Base-by-base conservation (phyloP, 192 early-diverging fungal species). In the Backusella circina region DNA sequence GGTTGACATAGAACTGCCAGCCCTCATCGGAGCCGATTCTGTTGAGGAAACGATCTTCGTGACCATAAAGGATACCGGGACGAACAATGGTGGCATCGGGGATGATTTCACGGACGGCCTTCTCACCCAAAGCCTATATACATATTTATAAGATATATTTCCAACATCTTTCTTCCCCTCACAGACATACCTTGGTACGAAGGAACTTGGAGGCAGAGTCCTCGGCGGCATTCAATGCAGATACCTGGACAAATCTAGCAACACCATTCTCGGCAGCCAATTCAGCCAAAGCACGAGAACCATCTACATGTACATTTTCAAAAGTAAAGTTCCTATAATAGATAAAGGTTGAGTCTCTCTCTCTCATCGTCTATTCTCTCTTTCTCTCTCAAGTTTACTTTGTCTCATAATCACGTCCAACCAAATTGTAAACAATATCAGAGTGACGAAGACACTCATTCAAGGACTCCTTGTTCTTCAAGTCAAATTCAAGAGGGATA, bases 11-110 rank as follows among this genome's bases (percentile, higher is more conserved):
- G 36, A 90, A 90, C 76, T 92, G 88, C 84, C 82, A 76, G 61
- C 80, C 37, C 47, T 81, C 81, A 73, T 76, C 83, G 85, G 85
- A 86, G 74, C 94, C 95, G 61, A 96, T 90, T 82, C 92, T 88
- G 86, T 95, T 96, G 83, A 94, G 91, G 86, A 99, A 95, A 72
- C 91, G 85, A 86, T 98, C 96, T 80, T 99, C 98, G 73, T 90
- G 84, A 65, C 98, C 98, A 71, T 91, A 97, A 85, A 98, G 91
- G 47, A 86, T 90, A 36, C 89, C 89, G 26, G 96, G 93, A 69
- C 98, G 95, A 51, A 99, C 93, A 83, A 99, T 96, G 74, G 94
- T 97, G 65, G 93, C 95, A 28, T 92, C 91, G 44, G 98, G 96
- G 84, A 98, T 94, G 77, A 92, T 90, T 77, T 93, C 92, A 75